A percentile compares a stretch with the other conserved stretches of the same genome.
Evolutionary conservation across 2,329 filamentous ascomycete genomes (phyloP).

Genomic region (Trichoderma harzianum): DNA sequence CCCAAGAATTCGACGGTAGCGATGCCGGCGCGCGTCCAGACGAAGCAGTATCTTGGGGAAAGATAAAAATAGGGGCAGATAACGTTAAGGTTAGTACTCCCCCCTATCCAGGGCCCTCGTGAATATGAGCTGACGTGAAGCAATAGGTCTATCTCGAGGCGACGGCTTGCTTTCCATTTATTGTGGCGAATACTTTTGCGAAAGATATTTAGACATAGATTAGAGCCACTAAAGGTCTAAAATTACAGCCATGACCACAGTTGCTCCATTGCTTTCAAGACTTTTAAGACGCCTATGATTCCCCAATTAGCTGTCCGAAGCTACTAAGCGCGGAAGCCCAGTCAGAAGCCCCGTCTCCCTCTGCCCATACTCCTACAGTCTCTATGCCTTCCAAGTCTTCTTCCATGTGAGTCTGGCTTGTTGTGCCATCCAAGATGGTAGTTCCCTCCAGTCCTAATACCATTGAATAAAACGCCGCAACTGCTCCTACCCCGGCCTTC

Average conservation of each 20-base stretch:
- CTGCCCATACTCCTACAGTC: slow-evolving; percentile 41
- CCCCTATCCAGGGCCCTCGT: neutral
- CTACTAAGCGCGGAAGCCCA: slow-evolving; percentile 48
- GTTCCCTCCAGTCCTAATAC: slow-evolving; percentile 45
- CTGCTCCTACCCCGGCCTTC: slow-evolving; percentile 33
- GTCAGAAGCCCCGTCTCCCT: slow-evolving; percentile 38
- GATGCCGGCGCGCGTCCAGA: slow-evolving; percentile 93
- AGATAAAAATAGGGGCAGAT: slow-evolving; percentile 86
- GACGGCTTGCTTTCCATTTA: slow-evolving; percentile 62
- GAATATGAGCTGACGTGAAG: neutral
- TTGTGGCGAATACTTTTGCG: slow-evolving; percentile 65
- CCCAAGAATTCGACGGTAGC: slow-evolving; percentile 94
- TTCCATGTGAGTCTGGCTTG: slow-evolving; percentile 45
- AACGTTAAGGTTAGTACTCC: slow-evolving; percentile 71
- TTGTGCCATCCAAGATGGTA: slow-evolving; percentile 47
- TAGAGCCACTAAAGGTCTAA: neutral
- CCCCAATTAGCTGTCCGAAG: slow-evolving; percentile 43
- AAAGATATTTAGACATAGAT: slow-evolving; percentile 40
- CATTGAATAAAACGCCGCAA: slow-evolving; percentile 47
- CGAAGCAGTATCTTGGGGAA: slow-evolving; percentile 97
- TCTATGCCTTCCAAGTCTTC: slow-evolving; percentile 46
- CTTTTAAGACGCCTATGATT: slow-evolving; percentile 8
- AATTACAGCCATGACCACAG: neutral
- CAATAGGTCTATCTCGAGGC: slow-evolving; percentile 60
- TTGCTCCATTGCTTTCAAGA: neutral